Percentiles rank a stretch among this genome's conserved stretches.
phyloP scores from a whole-genome alignment of 331 rosid genomes.

The Dryas integrifolia region DNA sequence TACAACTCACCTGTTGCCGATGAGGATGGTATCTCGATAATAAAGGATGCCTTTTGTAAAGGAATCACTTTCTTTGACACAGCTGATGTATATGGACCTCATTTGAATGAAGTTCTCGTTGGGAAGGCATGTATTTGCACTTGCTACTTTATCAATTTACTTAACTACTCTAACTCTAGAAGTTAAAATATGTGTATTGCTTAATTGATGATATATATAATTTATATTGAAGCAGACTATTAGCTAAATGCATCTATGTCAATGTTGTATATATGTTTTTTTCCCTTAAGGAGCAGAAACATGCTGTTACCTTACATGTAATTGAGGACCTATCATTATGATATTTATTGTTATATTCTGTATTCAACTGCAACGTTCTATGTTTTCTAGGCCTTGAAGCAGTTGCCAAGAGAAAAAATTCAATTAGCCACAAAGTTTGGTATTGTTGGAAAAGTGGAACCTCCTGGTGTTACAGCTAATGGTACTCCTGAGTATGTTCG shows the following conservation, averaged over 20 bases:
- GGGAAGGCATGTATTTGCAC: slow-evolving; percentile 51
- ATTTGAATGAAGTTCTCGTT: slow-evolving; percentile 49
- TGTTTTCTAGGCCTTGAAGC: slow-evolving; percentile 45
- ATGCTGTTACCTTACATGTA: not conserved
- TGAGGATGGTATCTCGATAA: slow-evolving; percentile 26
- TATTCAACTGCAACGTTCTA: not conserved
- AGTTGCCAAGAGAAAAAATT: slow-evolving; percentile 63
- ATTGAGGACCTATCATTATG: slow-evolving; percentile 1
- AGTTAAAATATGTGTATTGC: not conserved
- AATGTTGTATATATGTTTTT: no score
- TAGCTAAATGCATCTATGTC: no score
- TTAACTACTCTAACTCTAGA: not conserved
- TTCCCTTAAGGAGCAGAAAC: no score
- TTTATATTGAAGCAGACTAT: no score
- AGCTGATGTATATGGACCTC: slow-evolving; percentile 51
- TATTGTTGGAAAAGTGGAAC: slow-evolving; percentile 15
- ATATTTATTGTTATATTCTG: not conserved
- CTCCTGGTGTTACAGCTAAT: slow-evolving; percentile 23
- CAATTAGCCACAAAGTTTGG: slow-evolving; percentile 82
- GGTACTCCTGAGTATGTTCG: slow-evolving; percentile 78
- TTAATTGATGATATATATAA: not conserved
- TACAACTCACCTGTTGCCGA: slow-evolving; percentile 37
- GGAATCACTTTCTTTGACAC: slow-evolving; percentile 71
- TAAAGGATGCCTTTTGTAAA: slow-evolving; percentile 33
- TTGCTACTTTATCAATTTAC: not conserved